Evolutionary conservation across 2,329 filamentous ascomycete genomes (phyloP), one percentile per base, ranked within the genome.

Genomic region (Colletotrichum orbiculare): DNA sequence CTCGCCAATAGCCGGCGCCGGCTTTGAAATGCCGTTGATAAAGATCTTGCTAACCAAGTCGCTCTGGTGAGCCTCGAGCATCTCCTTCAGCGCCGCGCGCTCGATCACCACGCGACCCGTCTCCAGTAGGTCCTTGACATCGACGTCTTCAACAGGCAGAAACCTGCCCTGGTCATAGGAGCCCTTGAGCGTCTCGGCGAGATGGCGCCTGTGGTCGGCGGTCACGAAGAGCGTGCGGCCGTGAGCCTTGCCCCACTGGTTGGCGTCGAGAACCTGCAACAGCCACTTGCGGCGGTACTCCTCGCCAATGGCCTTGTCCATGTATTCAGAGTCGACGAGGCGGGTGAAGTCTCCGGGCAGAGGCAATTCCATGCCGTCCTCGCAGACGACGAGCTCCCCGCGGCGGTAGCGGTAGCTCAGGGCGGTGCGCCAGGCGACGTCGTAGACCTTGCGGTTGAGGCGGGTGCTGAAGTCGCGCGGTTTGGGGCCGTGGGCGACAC

Each of bases 41-140:
- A 77, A 77, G n/a, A 87, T 73, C 54, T 75, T 77, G 70, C 79
- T 79, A 56, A 83, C 76, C 65, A 91, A 73, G 75, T 93, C 91
- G 73, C 86, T 90, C 81, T 90, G 85, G 73, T 97, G 94, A 69
- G 84, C 79, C 74, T 83, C 79, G 72, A 97, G 85, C 75, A 98
- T 88, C 75, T 87, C 85, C 76, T 89, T 85, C 73, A 99, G 83
- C 41, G 95, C 95, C 46, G 82, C 80, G 76, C 91, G 88, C 85
- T 99, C 96, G 72, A 99, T 88, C 66, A 99, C 89, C 66, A 99
- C 82, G 73, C 94, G 89, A 58, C 92, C 91, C 58, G 90, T 89
- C 81, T 96, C 92, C 70, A 99, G 80, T 69, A 99, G 79, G 76
- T 98, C 92, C 86, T 98, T 99, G 68, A 99, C 93, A 78, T 98